Evolutionary conservation across 2,329 filamentous ascomycete genomes (phyloP), one percentile per base, ranked within the genome.

Genomic region (Aschersonia sp.): DNA sequence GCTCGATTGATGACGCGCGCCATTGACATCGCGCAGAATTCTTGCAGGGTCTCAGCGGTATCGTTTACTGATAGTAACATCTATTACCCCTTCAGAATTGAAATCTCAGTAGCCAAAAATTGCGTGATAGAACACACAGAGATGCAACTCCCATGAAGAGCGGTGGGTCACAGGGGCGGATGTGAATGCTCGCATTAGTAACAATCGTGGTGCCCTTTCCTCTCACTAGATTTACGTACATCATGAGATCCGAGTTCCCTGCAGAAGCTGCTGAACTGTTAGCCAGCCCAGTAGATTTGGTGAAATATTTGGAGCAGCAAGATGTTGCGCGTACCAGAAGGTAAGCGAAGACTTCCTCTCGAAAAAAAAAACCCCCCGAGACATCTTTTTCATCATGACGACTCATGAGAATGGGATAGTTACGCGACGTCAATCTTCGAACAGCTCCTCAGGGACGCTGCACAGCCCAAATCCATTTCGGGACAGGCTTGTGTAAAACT

Each of bases 401-500:
- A 42, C 40, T 42, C 40, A 42, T n/a, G 40, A 6, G 20, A 6
- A 28, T 42, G 9, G 6, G 42, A 5, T 54, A 58, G 55, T 49
- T 54, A 51, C 53, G 70, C 67, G 29, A 55, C 67, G 50, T 57
- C 57, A 35, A 58, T 76, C 4, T 77, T 78, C 55, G 56, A 68
- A 10, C 62, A 64, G 45, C 67, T 79, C 9, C 63, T 79, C 4
- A 55, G 61, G 12, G 66, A 66, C 50, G 74, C 75, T 31, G 66
- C 70, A 7, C 72, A 75, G 55, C 75, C 77, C 9, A 73, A 72
- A 47, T 71, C 73, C 47, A 66, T 69, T 30, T 79, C 74, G 4
- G 75, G 75, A 9, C 73, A 78, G 55, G 71, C 75, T 10, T 81
- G 60, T 52, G 56, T 75, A 52, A 77, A 74, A 57, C 69, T 82